phyloP scores from a whole-genome alignment of 345 rosid genomes.

The Geranium brycei region DNA sequence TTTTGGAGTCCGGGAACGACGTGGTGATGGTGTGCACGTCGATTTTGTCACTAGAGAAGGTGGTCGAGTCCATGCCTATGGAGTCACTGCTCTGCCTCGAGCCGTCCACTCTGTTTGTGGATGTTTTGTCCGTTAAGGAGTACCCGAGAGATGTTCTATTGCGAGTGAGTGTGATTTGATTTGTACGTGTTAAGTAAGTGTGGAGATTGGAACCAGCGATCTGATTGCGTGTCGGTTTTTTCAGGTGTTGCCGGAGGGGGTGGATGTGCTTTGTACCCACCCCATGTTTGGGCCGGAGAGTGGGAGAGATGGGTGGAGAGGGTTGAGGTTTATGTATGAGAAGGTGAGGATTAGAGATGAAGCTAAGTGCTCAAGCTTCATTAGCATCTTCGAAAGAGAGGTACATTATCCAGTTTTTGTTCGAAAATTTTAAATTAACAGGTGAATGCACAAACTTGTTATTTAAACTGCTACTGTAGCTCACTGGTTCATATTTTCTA shows the following conservation, averaged over 20 bases:
- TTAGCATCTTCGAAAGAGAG: constrained; percentile 33
- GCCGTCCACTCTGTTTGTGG: constrained; percentile 36
- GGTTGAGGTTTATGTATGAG: constrained; percentile 36
- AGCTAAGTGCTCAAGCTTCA: constrained; percentile 26
- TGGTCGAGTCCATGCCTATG: constrained; percentile 28
- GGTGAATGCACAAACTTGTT: no score
- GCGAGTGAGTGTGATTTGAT: constrained; percentile 10
- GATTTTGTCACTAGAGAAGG: constrained; percentile 27
- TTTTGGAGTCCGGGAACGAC: constrained; percentile 33
- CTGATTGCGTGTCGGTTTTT: not conserved
- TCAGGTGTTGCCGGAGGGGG: constrained; percentile 29
- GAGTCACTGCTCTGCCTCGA: constrained; percentile 15
- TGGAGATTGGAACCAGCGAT: no score
- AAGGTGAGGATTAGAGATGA: constrained; percentile 34
- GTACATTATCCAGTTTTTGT: constrained; percentile 7
- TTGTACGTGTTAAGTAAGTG: no score
- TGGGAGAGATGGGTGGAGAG: constrained; percentile 40
- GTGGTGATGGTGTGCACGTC: constrained; percentile 45
- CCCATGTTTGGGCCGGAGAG: constrained; percentile 67
- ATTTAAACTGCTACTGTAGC: no score
- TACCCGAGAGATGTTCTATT: constrained; percentile 33
- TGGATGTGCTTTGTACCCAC: constrained; percentile 51
- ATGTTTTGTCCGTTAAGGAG: constrained; percentile 56
- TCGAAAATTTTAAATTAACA: not conserved
- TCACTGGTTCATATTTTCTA: no score